Percentiles rank a stretch among this genome's conserved stretches.
Evolutionary conservation across 768 basidiomycete species (phyloP).

Genomic region (Asterophora lycoperdoides): DNA sequence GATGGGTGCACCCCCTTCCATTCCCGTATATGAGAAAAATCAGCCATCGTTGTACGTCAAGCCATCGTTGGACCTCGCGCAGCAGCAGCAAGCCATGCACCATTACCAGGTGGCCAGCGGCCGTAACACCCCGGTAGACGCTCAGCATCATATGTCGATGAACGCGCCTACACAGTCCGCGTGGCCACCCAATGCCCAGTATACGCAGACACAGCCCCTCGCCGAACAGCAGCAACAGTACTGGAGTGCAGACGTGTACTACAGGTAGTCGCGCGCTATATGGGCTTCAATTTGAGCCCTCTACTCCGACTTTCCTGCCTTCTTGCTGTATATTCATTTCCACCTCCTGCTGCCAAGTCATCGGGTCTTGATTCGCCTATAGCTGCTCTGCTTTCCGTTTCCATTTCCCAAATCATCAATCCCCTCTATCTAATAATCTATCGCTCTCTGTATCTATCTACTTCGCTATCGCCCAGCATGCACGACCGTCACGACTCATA

Average conservation of each 20-base stretch:
- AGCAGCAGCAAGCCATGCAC: constrained; percentile 11
- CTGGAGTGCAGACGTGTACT: constrained; percentile 9
- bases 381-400: neutral
- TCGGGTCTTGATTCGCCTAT: neutral
- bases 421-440: too few relatives aligned
- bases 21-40: constrained; percentile 22
- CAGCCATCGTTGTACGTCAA: constrained; percentile 26
- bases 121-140: neutral
- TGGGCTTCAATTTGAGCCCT: neutral
- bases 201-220: constrained; percentile 4
- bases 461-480: neutral
- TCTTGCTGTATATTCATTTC: neutral
- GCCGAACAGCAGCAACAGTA: constrained; percentile 8
- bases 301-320: neutral
- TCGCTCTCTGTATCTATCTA: neutral
- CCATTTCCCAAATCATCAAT: neutral
- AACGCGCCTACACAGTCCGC: constrained; percentile 1
- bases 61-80: constrained; percentile 21
- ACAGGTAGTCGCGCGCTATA: neutral
- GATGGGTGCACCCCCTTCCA: constrained; percentile 12
- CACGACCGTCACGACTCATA: constrained; percentile 12
- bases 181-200: constrained; percentile 10
- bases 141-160: neutral
- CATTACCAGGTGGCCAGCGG: constrained; percentile 7
- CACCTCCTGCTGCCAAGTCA: neutral